Conservation (phyloP, 78 protist genomes). For the Dictyostelium purpureum region DNA sequence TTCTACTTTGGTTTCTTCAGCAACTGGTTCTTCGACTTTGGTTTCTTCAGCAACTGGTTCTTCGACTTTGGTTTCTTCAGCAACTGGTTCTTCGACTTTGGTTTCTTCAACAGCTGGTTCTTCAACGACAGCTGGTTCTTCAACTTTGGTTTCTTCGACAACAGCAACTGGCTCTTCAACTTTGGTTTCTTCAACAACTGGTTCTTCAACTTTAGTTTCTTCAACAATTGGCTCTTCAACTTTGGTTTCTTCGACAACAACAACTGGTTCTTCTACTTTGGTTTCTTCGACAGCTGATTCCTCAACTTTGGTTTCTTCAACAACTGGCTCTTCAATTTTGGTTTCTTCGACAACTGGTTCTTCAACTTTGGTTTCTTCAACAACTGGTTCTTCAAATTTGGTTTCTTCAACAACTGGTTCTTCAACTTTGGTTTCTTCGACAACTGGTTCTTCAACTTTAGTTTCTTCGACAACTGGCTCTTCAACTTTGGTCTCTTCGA, state of each 20-base stretch:
- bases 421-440: background rate
- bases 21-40: no score
- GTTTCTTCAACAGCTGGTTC: background rate
- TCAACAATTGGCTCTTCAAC: background rate
- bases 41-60: slow-evolving; percentile 20
- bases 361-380: slow-evolving; percentile 11
- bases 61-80: background rate
- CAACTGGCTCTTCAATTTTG: background rate
- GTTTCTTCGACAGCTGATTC: slow-evolving; percentile 7
- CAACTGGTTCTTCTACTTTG: background rate
- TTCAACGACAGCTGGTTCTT: background rate
- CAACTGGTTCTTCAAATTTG: background rate
- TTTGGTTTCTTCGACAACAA: background rate
- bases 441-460: slow-evolving; percentile 7
- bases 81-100: slow-evolving; percentile 11
- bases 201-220: slow-evolving; percentile 5
- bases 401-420: slow-evolving; percentile 18
- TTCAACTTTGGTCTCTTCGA: background rate
- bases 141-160: background rate
- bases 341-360: background rate
- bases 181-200: background rate
- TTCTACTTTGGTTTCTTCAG: background rate
- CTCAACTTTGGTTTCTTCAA: background rate
- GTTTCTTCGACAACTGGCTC: background rate
- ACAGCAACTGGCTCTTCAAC: slow-evolving; percentile 16